Evolutionary conservation across 1,139 yeast species (phyloP).

Genomic region (Blastobotrys apis): DNA sequence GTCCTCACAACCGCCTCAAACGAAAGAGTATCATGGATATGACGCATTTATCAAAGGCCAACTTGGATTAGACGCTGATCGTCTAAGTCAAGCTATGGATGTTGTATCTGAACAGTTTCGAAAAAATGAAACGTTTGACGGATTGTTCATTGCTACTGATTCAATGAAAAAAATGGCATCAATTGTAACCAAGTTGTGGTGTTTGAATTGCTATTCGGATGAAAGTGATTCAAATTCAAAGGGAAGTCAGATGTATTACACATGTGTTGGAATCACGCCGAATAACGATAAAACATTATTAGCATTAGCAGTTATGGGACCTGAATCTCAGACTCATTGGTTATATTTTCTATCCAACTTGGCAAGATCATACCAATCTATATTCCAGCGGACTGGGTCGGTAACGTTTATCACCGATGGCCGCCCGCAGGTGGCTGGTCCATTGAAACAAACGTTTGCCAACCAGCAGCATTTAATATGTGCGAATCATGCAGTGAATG

Average conservation of each 20-base stretch:
- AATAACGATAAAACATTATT: constrained; percentile 3
- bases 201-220: constrained; percentile 4
- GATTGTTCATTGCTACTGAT: constrained; percentile 7
- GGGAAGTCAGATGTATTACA: background rate
- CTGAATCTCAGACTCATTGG: constrained; percentile 5
- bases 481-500: background rate
- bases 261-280: constrained; percentile 1
- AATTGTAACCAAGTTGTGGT: constrained; percentile 3
- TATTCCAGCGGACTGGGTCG: background rate
- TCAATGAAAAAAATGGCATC: constrained; percentile 8
- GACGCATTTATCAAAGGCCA: constrained; percentile 11
- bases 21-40: constrained; percentile 8
- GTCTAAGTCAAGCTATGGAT: constrained; percentile 6
- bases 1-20: constrained; percentile 3
- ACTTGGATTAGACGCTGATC: constrained; percentile 2
- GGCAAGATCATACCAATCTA: background rate
- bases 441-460: background rate
- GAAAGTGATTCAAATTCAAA: background rate
- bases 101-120: constrained; percentile 1
- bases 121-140: constrained; percentile 4
- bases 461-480: constrained; percentile 1
- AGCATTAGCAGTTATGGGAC: constrained; percentile 7
- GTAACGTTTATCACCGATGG: constrained; percentile 7
- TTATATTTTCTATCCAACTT: constrained; percentile 4
- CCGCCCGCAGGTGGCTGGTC: background rate